phyloP scores from a whole-genome alignment of 2,329 filamentous ascomycete genomes.

The Calonectria pauciramosa region DNA sequence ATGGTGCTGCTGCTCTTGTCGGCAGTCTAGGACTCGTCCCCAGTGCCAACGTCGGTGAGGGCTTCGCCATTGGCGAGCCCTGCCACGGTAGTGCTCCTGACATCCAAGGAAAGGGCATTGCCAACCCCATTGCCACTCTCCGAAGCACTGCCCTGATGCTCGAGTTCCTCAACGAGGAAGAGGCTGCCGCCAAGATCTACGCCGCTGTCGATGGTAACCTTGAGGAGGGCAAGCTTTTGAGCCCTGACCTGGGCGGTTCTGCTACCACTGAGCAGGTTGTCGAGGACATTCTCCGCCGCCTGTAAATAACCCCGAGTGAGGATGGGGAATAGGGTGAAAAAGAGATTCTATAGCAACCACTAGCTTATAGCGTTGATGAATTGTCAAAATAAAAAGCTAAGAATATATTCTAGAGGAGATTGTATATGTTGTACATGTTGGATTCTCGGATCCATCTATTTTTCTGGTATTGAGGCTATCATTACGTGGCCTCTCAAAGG shows the following conservation, averaged over 20 bases:
- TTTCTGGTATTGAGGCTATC: not conserved
- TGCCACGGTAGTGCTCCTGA: conserved; percentile 97
- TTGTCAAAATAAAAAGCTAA: conserved; percentile 17
- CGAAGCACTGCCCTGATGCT: conserved; percentile 94
- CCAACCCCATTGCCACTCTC: conserved; percentile 96
- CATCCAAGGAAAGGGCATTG: conserved; percentile 92
- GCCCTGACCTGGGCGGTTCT: conserved; percentile 90
- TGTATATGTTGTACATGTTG: conserved; percentile 40
- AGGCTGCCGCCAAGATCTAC: conserved; percentile 91
- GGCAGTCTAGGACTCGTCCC: conserved; percentile 94
- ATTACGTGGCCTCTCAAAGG: conserved; percentile 4
- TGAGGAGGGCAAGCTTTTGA: conserved; percentile 84
- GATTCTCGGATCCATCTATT: conserved; percentile 29
- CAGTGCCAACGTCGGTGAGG: conserved; percentile 93
- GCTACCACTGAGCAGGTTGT: conserved; percentile 90
- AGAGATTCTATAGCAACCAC: not conserved
- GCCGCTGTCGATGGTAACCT: conserved; percentile 91
- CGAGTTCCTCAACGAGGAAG: conserved; percentile 91
- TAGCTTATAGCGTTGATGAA: not conserved
- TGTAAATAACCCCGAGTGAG: conserved; percentile 65
- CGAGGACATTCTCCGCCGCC: conserved; percentile 84
- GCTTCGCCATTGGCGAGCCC: conserved; percentile 96
- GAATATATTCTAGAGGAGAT: conserved; percentile 36
- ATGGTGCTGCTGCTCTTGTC: conserved; percentile 94
- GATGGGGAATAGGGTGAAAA: not conserved